Evolutionary conservation across 305 asterid genomes (phyloP).

Genomic region (Rubia balearica): DNA sequence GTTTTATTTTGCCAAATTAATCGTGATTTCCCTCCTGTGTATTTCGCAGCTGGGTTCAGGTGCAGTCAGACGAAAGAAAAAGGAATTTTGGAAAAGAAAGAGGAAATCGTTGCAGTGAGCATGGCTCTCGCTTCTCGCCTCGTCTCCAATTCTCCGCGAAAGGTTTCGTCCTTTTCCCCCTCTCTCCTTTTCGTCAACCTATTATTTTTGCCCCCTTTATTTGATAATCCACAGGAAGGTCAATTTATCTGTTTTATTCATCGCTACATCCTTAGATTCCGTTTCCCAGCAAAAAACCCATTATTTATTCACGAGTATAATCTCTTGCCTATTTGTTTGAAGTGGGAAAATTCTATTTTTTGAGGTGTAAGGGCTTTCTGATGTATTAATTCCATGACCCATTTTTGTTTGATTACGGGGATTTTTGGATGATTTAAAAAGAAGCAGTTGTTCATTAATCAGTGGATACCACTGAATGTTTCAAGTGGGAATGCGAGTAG

Average conservation of each 20-base stretch:
- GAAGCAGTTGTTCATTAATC: background rate
- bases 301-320: background rate
- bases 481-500: no score
- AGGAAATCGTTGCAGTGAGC: background rate
- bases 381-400: background rate
- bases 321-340: background rate
- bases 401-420: background rate
- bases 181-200: background rate
- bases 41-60: background rate
- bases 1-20: no score
- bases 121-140: constrained; percentile 69
- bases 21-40: no score
- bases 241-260: background rate
- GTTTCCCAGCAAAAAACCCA: background rate
- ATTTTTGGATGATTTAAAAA: background rate
- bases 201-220: background rate
- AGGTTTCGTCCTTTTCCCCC: constrained; percentile 26
- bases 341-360: background rate
- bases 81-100: background rate
- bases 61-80: background rate
- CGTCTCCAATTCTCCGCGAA: constrained; percentile 64
- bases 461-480: no score
- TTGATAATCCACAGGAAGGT: background rate
- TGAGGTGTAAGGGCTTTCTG: background rate
- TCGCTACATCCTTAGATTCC: background rate